Evolutionary conservation across 108 stramenopile species (phyloP), one percentile per base, ranked within the genome.

Genomic region (Pseudonitzschia pungens): DNA sequence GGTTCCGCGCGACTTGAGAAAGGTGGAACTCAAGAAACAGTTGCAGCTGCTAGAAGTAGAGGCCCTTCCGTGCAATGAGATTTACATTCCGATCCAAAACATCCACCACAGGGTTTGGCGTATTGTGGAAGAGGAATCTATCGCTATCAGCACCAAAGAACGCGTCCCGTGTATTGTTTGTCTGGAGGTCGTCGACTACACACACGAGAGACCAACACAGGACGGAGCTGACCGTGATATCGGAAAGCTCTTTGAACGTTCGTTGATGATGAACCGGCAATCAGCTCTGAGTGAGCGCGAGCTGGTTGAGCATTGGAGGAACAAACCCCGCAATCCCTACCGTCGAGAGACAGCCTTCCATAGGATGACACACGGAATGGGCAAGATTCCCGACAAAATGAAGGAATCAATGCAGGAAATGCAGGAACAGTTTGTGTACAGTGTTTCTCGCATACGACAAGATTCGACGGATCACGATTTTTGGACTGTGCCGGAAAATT

Each of bases 111-210:
- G 94, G 44, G 92, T 96, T 2, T 96, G 93, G 93, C 74, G 94
- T 36, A 87, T 94, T 32, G 89, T 89, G 20, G 72, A 83, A 4
- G 83, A 89, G 48, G 97, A 98, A 82, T 82, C 82, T 54, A 82
- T 96, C 54, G 92, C 96, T 0, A 83, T 98, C 57, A 83, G 81
- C 43, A 98, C 97, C 4, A 96, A 95, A 64, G 96, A 96, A 77
- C 84, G 97, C n/a, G 96, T 95, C 11, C 97, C 97, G 11, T 96
- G 91, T 74, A 92, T 98, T 42, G 72, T 96, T n/a, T 84, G 79
- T 27, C 64, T 98, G 81, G 97, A 97, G 75, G 96, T 98, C 28
- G 76, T 98, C 43, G 89, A 95, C 53, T 91, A 89, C 52, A 63
- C 62, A 12, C 27, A 62, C 65, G 68, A 70, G 10, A 42, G 48